These are phyloP conservation scores for Penicillium sp. DNA, from an alignment of 2,329 filamentous ascomycete genomes.

Conservation along the genomic window DNA sequence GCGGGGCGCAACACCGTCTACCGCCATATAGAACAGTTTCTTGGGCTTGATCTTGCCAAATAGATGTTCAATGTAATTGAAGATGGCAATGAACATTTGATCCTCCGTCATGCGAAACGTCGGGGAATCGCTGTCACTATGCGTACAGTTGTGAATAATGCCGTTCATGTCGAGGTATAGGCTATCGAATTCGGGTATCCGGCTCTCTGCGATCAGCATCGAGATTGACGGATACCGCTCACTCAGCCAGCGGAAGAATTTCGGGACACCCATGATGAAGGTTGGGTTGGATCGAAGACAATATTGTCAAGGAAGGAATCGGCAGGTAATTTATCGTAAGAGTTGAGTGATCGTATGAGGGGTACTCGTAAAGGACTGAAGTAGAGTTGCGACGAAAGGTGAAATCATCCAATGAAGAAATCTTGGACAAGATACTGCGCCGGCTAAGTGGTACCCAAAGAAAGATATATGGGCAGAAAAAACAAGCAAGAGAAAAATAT, in stretches of 20 bases:
- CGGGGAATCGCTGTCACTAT: slow-evolving; percentile 90
- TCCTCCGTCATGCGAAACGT: slow-evolving; percentile 94
- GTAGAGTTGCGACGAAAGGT: slow-evolving; percentile 12
- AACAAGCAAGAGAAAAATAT: slow-evolving; percentile 1
- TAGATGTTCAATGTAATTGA: slow-evolving; percentile 99
- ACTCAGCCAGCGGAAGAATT: slow-evolving; percentile 98
- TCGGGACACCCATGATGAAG: slow-evolving; percentile 66
- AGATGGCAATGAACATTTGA: slow-evolving; percentile 99
- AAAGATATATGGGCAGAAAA: not conserved
- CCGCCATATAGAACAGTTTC: slow-evolving; percentile 99
- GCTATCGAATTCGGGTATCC: slow-evolving; percentile 98
- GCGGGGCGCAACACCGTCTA: slow-evolving; percentile 93
- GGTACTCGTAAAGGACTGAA: slow-evolving; percentile 6
- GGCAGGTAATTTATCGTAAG: slow-evolving; percentile 1
- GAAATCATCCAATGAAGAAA: slow-evolving; percentile 5
- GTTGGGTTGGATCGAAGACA: slow-evolving; percentile 6
- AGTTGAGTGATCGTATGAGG: not conserved
- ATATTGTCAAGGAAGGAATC: not conserved
- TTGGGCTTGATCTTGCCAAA: slow-evolving; percentile 99
- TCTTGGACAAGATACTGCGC: slow-evolving; percentile 5
- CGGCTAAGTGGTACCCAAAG: not conserved
- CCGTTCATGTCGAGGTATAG: slow-evolving; percentile 92
- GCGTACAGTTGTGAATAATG: slow-evolving; percentile 99
- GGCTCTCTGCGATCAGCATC: slow-evolving; percentile 96
- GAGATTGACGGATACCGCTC: slow-evolving; percentile 98